These are phyloP conservation scores for Daldinia eschscholtzii DNA, from an alignment of 2,329 filamentous ascomycete species.

Conservation along the genomic window DNA sequence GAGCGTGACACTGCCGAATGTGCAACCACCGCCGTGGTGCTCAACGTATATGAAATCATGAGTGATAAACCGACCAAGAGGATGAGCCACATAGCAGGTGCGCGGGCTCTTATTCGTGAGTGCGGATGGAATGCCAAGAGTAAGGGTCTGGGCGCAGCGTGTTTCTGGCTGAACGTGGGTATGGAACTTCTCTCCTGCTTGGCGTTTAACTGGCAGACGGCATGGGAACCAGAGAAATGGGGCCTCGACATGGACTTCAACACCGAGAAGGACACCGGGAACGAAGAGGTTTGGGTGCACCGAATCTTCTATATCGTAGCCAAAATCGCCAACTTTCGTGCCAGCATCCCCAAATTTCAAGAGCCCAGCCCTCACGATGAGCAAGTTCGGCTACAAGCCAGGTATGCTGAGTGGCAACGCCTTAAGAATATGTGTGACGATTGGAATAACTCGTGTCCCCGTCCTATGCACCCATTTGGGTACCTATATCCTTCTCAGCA, in stretches of 20 bases:
- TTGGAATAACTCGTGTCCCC: slow-evolving; percentile 83
- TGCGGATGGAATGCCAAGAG: slow-evolving; percentile 88
- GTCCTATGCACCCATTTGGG: slow-evolving; percentile 88
- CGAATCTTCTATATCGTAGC: slow-evolving; percentile 90
- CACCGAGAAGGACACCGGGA: slow-evolving; percentile 58
- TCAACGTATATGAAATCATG: slow-evolving; percentile 96
- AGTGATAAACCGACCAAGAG: slow-evolving; percentile 80
- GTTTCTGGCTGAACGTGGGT: slow-evolving; percentile 93
- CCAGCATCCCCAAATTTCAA: slow-evolving; percentile 72
- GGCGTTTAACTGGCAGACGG: slow-evolving; percentile 86
- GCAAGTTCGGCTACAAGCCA: slow-evolving; percentile 72
- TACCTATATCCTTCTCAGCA: slow-evolving; percentile 78
- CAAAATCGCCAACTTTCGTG: slow-evolving; percentile 87
- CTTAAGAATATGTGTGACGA: slow-evolving; percentile 85
- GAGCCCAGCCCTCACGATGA: slow-evolving; percentile 72
- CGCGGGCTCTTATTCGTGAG: slow-evolving; percentile 86
- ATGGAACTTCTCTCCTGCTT: slow-evolving; percentile 92
- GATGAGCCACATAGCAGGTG: slow-evolving; percentile 92
- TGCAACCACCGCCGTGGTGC: slow-evolving; percentile 85
- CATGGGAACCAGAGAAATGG: slow-evolving; percentile 93
- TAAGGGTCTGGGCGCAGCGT: slow-evolving; percentile 83
- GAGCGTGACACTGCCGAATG: slow-evolving; percentile 87
- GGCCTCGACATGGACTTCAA: slow-evolving; percentile 82
- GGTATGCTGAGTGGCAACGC: slow-evolving; percentile 80
- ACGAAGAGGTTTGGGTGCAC: slow-evolving; percentile 89